These are phyloP conservation scores for Pleurostoma richardsiae DNA, from an alignment of 2,329 filamentous ascomycete species.

Conservation along the genomic window DNA sequence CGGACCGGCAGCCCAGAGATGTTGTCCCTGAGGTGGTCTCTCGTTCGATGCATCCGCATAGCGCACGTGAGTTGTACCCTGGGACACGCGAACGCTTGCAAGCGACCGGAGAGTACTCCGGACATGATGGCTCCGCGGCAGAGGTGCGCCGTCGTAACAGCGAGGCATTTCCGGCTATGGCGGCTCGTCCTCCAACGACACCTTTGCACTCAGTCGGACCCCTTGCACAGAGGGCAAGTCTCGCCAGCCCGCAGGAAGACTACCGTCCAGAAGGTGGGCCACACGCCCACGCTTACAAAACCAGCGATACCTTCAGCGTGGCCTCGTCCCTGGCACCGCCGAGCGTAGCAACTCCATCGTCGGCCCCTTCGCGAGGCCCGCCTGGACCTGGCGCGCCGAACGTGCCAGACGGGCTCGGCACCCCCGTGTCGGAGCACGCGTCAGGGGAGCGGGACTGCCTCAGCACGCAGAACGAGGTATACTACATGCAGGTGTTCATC, in stretches of 20 bases:
- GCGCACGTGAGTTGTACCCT: not conserved
- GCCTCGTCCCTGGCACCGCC: slow-evolving; percentile 31
- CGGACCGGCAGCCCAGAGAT: not conserved
- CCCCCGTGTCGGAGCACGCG: slow-evolving; percentile 33
- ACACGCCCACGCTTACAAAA: slow-evolving; percentile 18
- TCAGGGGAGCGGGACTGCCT: slow-evolving; percentile 55
- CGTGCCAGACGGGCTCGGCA: slow-evolving; percentile 26
- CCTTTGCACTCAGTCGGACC: slow-evolving; percentile 12
- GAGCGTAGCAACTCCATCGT: slow-evolving; percentile 23
- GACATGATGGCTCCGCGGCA: slow-evolving; percentile 6
- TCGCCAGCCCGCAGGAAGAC: slow-evolving; percentile 9
- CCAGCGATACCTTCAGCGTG: slow-evolving; percentile 31
- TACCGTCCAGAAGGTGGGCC: slow-evolving; percentile 11
- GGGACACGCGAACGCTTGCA: not conserved
- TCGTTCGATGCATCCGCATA: not conserved
- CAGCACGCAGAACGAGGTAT: slow-evolving; percentile 69
- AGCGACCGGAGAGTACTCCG: not conserved
- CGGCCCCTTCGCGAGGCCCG: slow-evolving; percentile 11
- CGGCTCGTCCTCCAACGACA: slow-evolving; percentile 12
- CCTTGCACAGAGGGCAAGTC: slow-evolving; percentile 8
- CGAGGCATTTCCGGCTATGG: slow-evolving; percentile 4
- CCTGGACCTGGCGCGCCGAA: slow-evolving; percentile 26
- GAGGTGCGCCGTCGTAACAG: slow-evolving; percentile 4
- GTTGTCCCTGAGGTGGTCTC: slow-evolving; percentile 1
- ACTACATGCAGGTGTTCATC: slow-evolving; percentile 90